A percentile compares a stretch with the other conserved stretches of the same genome.
Evolutionary conservation across 2,329 filamentous ascomycete species (phyloP).

Genomic region (Neurospora crassa): DNA sequence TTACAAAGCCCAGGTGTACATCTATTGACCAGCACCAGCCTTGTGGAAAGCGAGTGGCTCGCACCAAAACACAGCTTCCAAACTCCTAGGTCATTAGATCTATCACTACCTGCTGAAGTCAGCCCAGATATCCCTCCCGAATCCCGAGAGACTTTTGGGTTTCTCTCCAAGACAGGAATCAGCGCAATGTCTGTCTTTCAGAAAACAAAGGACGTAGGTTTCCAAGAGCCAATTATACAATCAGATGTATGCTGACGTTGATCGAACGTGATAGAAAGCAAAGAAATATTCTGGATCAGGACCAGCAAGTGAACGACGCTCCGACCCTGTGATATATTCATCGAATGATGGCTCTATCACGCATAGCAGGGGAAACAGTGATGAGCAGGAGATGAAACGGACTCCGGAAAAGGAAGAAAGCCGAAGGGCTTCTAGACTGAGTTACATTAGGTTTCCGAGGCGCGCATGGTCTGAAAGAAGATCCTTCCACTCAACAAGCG

Average conservation of each 20-base stretch:
- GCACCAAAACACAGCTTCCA: constrained; percentile 8
- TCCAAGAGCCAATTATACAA: background rate
- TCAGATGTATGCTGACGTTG: background rate
- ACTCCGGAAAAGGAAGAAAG: background rate
- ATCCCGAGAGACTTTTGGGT: background rate
- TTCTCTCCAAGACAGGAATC: background rate
- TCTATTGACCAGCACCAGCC: background rate
- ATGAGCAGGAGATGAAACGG: background rate
- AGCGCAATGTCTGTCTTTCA: background rate
- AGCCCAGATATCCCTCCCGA: background rate
- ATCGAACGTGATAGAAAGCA: background rate
- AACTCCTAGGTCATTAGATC: background rate
- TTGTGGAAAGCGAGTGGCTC: constrained; percentile 8
- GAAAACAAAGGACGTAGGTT: background rate
- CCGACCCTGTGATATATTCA: background rate
- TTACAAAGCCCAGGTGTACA: constrained; percentile 26
- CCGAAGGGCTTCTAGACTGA: background rate
- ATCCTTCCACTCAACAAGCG: background rate
- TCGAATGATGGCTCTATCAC: background rate
- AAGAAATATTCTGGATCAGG: background rate
- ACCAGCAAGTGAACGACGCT: background rate
- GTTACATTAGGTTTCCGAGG: background rate
- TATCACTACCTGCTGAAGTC: background rate
- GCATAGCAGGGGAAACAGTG: background rate
- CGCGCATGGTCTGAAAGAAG: background rate